Conservation (phyloP, 257 asterid genomes). For the Solanum pimpinellifolium region DNA sequence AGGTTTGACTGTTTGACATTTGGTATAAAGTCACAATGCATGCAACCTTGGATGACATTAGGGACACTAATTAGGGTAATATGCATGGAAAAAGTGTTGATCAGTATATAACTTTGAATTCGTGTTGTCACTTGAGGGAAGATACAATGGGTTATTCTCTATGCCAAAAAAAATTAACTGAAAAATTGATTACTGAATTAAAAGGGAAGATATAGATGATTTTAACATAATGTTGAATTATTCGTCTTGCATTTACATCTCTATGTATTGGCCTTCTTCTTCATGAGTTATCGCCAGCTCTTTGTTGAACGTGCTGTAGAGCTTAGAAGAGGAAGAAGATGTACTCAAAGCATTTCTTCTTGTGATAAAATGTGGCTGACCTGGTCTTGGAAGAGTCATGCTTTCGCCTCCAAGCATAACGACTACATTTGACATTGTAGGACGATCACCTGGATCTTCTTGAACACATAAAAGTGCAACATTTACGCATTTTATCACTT, state of each 20-base stretch:
- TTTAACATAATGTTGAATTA: neutral
- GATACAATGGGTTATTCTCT: neutral
- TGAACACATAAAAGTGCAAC: slow-evolving; percentile 22
- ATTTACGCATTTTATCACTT: slow-evolving; percentile 8
- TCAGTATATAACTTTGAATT: neutral
- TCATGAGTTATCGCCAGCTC: neutral
- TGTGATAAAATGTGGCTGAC: slow-evolving; percentile 10
- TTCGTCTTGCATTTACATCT: neutral
- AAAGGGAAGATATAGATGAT: neutral
- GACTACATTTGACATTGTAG: slow-evolving; percentile 17
- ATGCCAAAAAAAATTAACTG: neutral
- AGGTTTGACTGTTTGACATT: neutral
- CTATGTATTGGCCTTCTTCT: neutral
- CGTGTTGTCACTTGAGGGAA: neutral
- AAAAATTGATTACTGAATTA: neutral
- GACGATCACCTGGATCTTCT: slow-evolving; percentile 21
- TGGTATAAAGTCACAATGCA: neutral
- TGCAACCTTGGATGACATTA: neutral
- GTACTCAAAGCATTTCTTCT: neutral
- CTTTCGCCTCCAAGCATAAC: slow-evolving; percentile 13
- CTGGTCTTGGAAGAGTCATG: slow-evolving; percentile 7
- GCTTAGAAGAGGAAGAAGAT: neutral
- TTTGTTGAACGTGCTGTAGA: neutral
- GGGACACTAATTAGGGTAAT: neutral
- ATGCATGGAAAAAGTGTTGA: neutral